Evolutionary conservation across 2,329 filamentous ascomycete species (phyloP).

Genomic region (Aspergillus sp.): DNA sequence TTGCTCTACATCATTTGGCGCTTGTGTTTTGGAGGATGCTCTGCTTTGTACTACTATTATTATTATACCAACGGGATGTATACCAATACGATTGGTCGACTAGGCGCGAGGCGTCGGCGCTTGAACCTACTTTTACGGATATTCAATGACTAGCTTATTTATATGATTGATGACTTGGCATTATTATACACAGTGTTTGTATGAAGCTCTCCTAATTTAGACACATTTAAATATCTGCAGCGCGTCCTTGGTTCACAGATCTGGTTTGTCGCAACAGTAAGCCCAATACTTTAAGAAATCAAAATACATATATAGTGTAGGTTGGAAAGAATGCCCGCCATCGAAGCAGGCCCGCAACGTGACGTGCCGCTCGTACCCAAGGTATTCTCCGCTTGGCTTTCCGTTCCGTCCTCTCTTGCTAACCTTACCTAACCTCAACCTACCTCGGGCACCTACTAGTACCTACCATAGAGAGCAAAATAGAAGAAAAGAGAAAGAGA

Average conservation of each 20-base stretch:
- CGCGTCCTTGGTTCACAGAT: conserved; percentile 47
- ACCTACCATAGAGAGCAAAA: no score
- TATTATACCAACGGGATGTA: conserved; percentile 19
- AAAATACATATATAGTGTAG: no score
- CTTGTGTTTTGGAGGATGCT: conserved; percentile 1
- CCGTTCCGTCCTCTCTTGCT: no score
- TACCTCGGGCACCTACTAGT: no score
- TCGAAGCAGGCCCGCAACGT: no score
- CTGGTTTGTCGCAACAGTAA: conserved; percentile 13
- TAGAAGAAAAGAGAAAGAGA: no score
- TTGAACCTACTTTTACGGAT: conserved; percentile 1
- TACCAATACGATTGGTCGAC: neutral
- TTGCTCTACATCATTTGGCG: neutral
- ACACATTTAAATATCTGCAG: neutral
- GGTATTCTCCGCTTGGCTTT: no score
- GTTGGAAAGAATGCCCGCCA: no score
- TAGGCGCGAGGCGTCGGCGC: conserved; percentile 7
- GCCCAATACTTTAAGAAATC: no score
- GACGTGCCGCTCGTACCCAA: no score
- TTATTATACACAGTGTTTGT: neutral
- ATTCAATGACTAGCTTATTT: neutral
- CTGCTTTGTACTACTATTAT: conserved; percentile 15
- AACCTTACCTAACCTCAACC: no score
- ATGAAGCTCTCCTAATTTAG: neutral
- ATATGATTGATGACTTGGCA: conserved; percentile 7